phyloP scores from a whole-genome alignment of 139 green algal species.

The Chlamydomonas asymmetrica region DNA sequence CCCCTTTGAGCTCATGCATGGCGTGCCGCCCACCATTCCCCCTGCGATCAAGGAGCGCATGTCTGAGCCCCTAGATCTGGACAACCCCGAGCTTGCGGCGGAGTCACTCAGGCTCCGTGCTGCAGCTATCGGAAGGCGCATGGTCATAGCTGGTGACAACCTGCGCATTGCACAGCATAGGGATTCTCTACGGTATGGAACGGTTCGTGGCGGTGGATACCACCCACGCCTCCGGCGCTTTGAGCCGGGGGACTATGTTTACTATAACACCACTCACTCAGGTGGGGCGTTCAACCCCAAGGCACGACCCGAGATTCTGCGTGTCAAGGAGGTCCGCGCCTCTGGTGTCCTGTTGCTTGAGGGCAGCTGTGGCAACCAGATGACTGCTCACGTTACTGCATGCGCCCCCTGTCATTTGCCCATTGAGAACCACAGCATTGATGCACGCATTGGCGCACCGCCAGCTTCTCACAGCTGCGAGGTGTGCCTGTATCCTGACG shows the following conservation, averaged over 20 bases:
- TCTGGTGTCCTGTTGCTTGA: constrained; percentile 6
- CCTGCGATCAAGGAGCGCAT: background rate
- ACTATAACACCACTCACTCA: background rate
- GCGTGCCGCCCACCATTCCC: background rate
- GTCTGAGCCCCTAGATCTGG: background rate
- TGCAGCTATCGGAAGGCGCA: background rate
- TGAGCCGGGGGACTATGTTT: constrained; percentile 18
- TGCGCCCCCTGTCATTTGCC: constrained; percentile 3
- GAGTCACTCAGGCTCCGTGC: background rate
- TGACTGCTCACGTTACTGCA: background rate
- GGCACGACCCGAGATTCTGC: background rate
- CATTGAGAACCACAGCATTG: background rate
- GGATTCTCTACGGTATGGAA: constrained; percentile 12
- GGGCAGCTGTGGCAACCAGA: constrained; percentile 2
- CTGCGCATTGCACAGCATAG: constrained; percentile 30
- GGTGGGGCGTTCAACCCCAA: background rate
- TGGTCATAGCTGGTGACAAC: background rate
- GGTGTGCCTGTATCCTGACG: constrained; percentile 12
- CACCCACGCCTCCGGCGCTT: background rate
- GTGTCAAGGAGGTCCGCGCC: background rate
- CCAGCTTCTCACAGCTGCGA: background rate
- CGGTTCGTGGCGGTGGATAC: constrained; percentile 8
- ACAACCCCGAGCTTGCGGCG: background rate
- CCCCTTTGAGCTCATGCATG: constrained; percentile 24
- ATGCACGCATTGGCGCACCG: background rate